Evolutionary conservation across 208 protist genomes (phyloP), one percentile per base, ranked within the genome.

Genomic region (Trypanosoma platydactyli): DNA sequence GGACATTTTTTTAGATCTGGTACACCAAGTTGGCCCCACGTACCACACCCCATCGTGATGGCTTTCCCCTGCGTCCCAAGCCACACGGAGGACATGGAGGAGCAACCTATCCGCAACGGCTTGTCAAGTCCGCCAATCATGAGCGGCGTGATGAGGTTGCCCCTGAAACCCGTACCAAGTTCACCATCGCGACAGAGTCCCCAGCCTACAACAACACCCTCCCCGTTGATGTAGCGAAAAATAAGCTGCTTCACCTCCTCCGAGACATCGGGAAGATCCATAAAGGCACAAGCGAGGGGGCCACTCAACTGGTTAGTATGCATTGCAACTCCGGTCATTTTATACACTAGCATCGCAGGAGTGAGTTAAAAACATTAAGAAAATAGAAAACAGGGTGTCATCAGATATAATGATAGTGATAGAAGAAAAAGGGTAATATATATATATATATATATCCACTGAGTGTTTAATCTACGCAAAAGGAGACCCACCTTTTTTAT

Each of bases 201-300:
- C 84, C 88, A 94, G 42, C 88, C 88, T 4, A 94, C 72, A 29
- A 89, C 79, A 24, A 91, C 82, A 59, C 88, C 88, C 41, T 94
- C 88, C 48, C 55, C 71, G 45, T 72, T 64, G 53, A 86, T 73
- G 72, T 83, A 94, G 18, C 82, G 79, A 46, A 70, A 63, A 15
- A 94, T 42, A 0, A 90, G 45, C 11, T 73, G 67, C 15, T 54
- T 58, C 51, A 48, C 67, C 7, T 64, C 58, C 18, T 48, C 35
- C 5, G 70, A 59, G 9, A 49, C 69, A 22, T 74, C 54, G 13
- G 69, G 72, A 40, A 77, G 55, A 53, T 74, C 64, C 33, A 68
- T 29, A 64, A 77, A 91, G 30, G 80, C 52, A 44, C 46, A 44
- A 2, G 64, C 81, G 38, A 71, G n/a, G 54, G 67, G 24, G 60